Evolutionary conservation across 1,284 basidiomycete species (phyloP).

Genomic region (Tremellales sp.): DNA sequence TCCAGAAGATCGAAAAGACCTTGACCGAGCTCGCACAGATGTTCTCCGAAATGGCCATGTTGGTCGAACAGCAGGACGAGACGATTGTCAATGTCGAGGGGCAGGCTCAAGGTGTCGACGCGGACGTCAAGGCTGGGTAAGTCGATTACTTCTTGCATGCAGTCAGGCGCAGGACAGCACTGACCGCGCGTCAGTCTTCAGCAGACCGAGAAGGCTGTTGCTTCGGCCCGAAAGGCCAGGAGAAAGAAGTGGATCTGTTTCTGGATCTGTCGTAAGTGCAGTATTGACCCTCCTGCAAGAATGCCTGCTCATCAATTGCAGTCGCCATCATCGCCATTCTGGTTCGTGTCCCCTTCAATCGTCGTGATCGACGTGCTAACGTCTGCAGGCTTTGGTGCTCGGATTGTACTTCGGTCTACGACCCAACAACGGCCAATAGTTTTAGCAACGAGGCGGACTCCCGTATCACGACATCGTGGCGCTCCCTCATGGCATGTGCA

Average conservation of each 20-base stretch:
- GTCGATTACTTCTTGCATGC: slow-evolving; percentile 20
- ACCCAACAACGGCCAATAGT: slow-evolving; percentile 4
- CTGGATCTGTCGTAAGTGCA: slow-evolving; percentile 50
- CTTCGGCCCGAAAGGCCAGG: slow-evolving; percentile 69
- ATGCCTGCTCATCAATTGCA: slow-evolving; percentile 5
- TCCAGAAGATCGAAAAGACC: slow-evolving; percentile 80
- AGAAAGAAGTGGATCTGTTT: slow-evolving; percentile 79
- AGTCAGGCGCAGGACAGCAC: neutral
- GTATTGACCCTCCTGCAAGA: neutral
- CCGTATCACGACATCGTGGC: too few relatives aligned
- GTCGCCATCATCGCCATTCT: slow-evolving; percentile 58
- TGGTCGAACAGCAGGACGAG: slow-evolving; percentile 76
- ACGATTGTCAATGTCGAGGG: slow-evolving; percentile 62
- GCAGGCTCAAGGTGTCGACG: slow-evolving; percentile 60
- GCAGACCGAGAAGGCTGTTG: slow-evolving; percentile 68
- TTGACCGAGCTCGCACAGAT: slow-evolving; percentile 82
- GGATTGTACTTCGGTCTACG: slow-evolving; percentile 35
- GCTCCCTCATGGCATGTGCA: too few relatives aligned
- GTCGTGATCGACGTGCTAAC: too few relatives aligned
- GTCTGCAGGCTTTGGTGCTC: too few relatives aligned
- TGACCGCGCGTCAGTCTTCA: slow-evolving; percentile 53
- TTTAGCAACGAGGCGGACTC: too few relatives aligned
- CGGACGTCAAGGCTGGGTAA: slow-evolving; percentile 67
- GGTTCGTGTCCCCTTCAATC: too few relatives aligned
- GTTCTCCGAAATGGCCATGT: slow-evolving; percentile 80